A percentile compares a stretch with the other conserved stretches of the same genome.
Conservation (phyloP, 139 green algal genomes). For the Dunaliella sp. region DNA sequence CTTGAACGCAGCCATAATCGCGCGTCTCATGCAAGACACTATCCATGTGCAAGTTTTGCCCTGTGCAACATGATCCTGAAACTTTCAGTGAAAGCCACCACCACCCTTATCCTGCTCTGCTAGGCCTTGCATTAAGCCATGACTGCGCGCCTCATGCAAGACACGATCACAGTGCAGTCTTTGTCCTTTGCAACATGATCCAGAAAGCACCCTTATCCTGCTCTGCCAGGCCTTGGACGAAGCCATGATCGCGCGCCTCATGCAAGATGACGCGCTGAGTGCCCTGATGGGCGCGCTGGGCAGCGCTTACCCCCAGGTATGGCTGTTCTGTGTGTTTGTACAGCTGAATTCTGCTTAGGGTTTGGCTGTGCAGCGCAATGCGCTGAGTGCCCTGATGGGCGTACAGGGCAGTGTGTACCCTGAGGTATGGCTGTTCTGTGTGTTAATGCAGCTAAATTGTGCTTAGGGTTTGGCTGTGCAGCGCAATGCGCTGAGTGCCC, state of each 20-base stretch:
- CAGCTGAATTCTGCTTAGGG: no score
- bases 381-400: conserved; percentile 34
- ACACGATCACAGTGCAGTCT: no score
- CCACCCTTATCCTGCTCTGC: not conserved
- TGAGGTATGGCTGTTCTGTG: conserved; percentile 31
- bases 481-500: conserved; percentile 45
- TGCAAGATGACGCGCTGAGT: conserved; percentile 48
- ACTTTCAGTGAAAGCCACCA: no score
- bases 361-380: conserved; percentile 49
- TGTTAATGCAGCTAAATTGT: no score
- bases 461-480: no score
- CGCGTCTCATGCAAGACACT: conserved; percentile 44
- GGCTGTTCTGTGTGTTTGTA: not conserved
- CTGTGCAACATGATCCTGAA: no score
- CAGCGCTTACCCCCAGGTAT: conserved; percentile 42
- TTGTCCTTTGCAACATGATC: no score
- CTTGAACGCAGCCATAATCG: conserved; percentile 25
- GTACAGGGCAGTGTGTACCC: conserved; percentile 23
- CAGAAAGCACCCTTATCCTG: no score
- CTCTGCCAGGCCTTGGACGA: conserved; percentile 25
- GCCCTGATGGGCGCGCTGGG: conserved; percentile 19
- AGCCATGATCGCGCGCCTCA: conserved; percentile 30
- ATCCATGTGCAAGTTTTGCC: no score
- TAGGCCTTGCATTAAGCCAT: conserved; percentile 27
- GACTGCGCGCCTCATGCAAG: conserved; percentile 35